Base-by-base conservation (phyloP, 2,329 filamentous ascomycete genomes). In the Fusarium chaquense region DNA sequence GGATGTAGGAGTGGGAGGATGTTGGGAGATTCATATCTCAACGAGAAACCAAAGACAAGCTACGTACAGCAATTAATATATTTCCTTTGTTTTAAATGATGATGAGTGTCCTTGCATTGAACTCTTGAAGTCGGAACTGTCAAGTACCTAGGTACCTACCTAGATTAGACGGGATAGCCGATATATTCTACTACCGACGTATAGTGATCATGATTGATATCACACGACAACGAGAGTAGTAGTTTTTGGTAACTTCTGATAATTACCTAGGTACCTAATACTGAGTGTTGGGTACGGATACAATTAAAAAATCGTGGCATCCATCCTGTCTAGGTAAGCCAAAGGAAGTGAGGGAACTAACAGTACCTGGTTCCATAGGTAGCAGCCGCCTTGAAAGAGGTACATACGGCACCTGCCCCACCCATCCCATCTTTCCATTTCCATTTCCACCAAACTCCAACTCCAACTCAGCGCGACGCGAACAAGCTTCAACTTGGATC, bases 401-500 rank as follows among this genome's bases (percentile, higher is more conserved):
- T 20, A 20, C 20, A 20, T 47, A 20, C 18, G 7, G 11, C 13
- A 32, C 12, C 30, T 32, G 32, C 28, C 28, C 51, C 51, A 36
- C 33, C 24, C 47, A 46, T 16, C 20, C 20, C 20, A 20, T 20
- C 20, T 20, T 20, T 35, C 33, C 9, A 35, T 53, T 15, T 41
- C 18, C 40, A n/a, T 57, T 51, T 52, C 11, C 22, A 28, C 8
- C 38, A 30, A 38, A 65, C 36, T 62, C 44, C 43, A 62, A 54
- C 20, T 20, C 20, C 20, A 20, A 20, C 20, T 20, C 20, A 20
- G 20, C 62, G 62, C 62, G 63, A 66, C 63, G 55, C 63, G 63
- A 38, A 43, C 16, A 43, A 66, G 55, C 63, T 66, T 56, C 55
- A 61, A 62, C 60, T 65, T 65, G 40, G 36, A 65, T 55, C 62